Evolutionary conservation across 169 alveolate genomes (phyloP).

Genomic region (Theileria annulata): DNA sequence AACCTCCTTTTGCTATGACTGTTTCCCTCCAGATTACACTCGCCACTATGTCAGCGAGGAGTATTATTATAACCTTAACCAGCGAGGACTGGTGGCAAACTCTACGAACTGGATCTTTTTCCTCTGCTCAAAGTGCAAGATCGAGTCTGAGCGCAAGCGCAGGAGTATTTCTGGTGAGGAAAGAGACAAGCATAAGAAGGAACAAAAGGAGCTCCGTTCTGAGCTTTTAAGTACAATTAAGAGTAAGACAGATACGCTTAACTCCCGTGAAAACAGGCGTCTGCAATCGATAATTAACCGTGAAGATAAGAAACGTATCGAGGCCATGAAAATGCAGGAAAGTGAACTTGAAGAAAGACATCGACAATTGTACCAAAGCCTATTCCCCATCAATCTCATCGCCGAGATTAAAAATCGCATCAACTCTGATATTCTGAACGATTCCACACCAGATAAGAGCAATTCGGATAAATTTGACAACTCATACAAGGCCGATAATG

Average conservation of each 20-base stretch:
- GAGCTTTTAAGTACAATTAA: constrained; percentile 70
- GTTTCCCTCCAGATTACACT: constrained; percentile 89
- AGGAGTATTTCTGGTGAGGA: constrained; percentile 83
- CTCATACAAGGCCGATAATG: background rate
- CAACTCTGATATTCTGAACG: constrained; percentile 38
- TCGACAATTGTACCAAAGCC: constrained; percentile 68
- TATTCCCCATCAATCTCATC: constrained; percentile 72
- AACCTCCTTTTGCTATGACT: constrained; percentile 87
- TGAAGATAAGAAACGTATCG: constrained; percentile 54
- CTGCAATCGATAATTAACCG: constrained; percentile 49
- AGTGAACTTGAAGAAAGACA: constrained; percentile 62
- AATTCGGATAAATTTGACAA: background rate
- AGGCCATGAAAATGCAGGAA: constrained; percentile 38
- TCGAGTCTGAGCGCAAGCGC: constrained; percentile 85
- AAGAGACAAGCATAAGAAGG: constrained; percentile 74
- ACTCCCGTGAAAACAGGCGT: constrained; percentile 26
- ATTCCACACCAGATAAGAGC: constrained; percentile 32
- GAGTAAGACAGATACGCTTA: background rate
- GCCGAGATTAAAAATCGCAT: constrained; percentile 72
- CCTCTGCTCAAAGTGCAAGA: constrained; percentile 88
- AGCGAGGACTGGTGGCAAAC: constrained; percentile 85
- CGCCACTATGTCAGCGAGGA: constrained; percentile 85
- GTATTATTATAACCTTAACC: constrained; percentile 82
- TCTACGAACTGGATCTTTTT: constrained; percentile 85
- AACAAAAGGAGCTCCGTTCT: constrained; percentile 81